Evolutionary conservation across 306 rosid genomes (phyloP).

Genomic region (Casuarina cunninghamiana): DNA sequence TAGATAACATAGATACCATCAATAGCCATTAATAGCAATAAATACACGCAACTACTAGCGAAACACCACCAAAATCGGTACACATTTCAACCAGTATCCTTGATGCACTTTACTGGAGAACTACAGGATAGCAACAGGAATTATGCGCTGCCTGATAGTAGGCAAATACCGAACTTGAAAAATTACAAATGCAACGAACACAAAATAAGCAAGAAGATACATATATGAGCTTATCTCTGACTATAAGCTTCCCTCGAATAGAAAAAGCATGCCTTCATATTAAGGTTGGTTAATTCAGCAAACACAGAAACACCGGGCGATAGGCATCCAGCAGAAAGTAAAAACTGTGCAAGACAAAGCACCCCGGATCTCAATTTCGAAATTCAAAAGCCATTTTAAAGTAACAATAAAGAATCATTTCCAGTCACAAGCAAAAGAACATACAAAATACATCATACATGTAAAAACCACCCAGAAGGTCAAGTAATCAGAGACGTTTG

Average conservation of each 20-base stretch:
- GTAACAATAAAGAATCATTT: slow-evolving; percentile 33
- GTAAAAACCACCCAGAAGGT: slow-evolving; percentile 27
- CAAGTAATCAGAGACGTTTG: slow-evolving; percentile 14
- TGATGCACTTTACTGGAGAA: not conserved
- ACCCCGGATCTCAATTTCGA: slow-evolving; percentile 3
- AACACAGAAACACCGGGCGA: not conserved
- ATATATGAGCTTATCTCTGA: not conserved
- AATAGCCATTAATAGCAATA: not conserved
- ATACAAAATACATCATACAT: slow-evolving; percentile 37
- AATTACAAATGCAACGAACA: not conserved
- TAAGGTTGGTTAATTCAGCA: not conserved
- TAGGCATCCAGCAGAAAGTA: not conserved
- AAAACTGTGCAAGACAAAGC: not conserved
- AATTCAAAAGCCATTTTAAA: slow-evolving; percentile 20
- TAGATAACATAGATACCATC: not conserved
- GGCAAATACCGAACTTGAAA: not conserved
- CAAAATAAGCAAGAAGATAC: not conserved
- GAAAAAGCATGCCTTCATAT: not conserved
- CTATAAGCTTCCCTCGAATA: not conserved
- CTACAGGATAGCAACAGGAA: not conserved
- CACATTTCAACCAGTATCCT: not conserved
- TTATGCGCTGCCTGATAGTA: not conserved
- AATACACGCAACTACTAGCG: not conserved
- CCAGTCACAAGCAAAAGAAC: slow-evolving; percentile 29
- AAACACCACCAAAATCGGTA: not conserved